Evolutionary conservation across 768 basidiomycete species (phyloP).

Genomic region (Hericium alpestre): DNA sequence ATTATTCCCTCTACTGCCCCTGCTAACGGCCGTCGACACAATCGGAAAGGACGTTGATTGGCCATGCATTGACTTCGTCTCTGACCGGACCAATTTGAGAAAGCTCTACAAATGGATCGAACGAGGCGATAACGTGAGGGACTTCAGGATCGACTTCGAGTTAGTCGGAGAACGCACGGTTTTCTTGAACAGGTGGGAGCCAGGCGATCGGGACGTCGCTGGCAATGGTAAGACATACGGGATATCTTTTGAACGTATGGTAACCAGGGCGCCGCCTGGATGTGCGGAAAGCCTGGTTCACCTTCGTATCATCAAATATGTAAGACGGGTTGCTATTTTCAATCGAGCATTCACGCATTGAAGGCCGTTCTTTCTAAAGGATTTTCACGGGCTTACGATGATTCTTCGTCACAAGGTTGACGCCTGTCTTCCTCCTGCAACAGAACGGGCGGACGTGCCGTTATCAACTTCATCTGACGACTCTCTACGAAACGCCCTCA

Average conservation of each 20-base stretch:
- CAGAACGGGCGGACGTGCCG: not conserved
- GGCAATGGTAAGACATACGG: slow-evolving; percentile 35
- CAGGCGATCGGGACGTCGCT: slow-evolving; percentile 15
- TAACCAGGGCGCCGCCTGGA: slow-evolving; percentile 35
- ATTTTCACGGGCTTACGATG: slow-evolving; percentile 46
- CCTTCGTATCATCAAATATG: slow-evolving; percentile 53
- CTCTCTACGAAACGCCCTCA: not conserved
- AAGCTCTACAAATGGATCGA: slow-evolving; percentile 51
- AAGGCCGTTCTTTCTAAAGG: slow-evolving; percentile 24
- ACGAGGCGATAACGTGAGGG: slow-evolving; percentile 22
- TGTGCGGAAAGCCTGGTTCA: slow-evolving; percentile 46
- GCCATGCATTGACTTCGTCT: slow-evolving; percentile 34
- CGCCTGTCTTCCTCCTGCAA: slow-evolving; percentile 12
- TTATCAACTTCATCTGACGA: not conserved
- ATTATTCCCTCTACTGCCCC: slow-evolving; percentile 35
- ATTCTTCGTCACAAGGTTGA: slow-evolving; percentile 49
- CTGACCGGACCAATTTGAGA: slow-evolving; percentile 57
- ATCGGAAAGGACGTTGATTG: slow-evolving; percentile 24
- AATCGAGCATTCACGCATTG: not conserved
- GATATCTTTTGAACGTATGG: slow-evolving; percentile 48
- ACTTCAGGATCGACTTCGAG: slow-evolving; percentile 66
- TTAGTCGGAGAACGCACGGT: slow-evolving; percentile 48
- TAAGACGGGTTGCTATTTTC: slow-evolving; percentile 18
- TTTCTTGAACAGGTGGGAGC: slow-evolving; percentile 53
- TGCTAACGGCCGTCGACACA: slow-evolving; percentile 49